Evolutionary conservation across 2,329 filamentous ascomycete genomes (phyloP), one percentile per base, ranked within the genome.

Genomic region (Pestalotiopsis sp.): DNA sequence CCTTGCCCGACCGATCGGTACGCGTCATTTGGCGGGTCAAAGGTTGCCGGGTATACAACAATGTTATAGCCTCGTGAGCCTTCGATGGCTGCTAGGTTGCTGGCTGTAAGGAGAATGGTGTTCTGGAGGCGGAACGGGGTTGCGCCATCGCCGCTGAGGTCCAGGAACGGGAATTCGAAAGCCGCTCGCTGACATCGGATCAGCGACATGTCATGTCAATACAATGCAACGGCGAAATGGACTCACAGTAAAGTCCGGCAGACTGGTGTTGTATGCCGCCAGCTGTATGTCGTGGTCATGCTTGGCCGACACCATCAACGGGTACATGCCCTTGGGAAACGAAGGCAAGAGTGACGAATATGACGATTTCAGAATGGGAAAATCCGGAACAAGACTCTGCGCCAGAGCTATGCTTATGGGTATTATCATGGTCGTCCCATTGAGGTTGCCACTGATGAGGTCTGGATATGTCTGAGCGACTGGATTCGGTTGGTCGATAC

Each of bases 91-190:
- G 82, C 73, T 1, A 75, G 70, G 71, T 84, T 83, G 67, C 70
- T 72, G 1, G 81, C 80, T 2, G 80, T 82, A 70, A 89, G 83
- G 68, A 88, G 76, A 66, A 86, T 80, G 2, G 81, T 80, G 0
- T 82, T 82, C 0, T 80, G 80, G 81, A 84, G 88, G 52, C 83
- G 83, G 78, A 88, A 89, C 2, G 82, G 83, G 1, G 84, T 84
- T 70, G 81, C 77, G 41, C 83, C 83, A 75, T 88, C 85, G 64
- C 80, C 79, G 2, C 87, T 77, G 5, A 86, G 73, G 73, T 88
- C 86, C 49, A 89, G 69, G 74, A 89, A 89, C 0, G 87, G 87
- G 68, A 88, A 89, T 71, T 86, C 83, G 69, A 87, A 82, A 9
- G 83, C 82, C 20, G 83, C 78, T 49, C 83, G 84, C 86, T 88